These are phyloP conservation scores for Silene latifolia DNA, from an alignment of 148 eudicot genomes.

Conservation along the genomic window DNA sequence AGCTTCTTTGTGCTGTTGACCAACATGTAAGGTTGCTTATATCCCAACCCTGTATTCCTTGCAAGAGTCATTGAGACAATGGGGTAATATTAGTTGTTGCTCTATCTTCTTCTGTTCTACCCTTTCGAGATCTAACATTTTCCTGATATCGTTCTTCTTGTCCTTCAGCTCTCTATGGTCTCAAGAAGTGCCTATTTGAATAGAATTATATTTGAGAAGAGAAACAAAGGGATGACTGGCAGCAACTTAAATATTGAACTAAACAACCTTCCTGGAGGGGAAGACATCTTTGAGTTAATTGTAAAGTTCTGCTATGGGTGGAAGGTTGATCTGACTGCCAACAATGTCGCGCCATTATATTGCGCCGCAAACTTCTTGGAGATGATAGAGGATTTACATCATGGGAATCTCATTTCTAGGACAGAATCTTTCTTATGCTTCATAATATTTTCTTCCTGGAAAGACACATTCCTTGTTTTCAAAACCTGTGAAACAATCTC, in stretches of 20 bases:
- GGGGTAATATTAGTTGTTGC: too few relatives aligned
- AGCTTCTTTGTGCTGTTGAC: too few relatives aligned
- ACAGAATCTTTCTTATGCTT: conserved; percentile 40
- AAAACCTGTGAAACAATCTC: conserved; percentile 45
- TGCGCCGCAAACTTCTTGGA: conserved; percentile 48
- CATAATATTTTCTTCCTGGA: conserved; percentile 45
- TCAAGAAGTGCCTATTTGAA: conserved; percentile 47
- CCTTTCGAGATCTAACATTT: neutral
- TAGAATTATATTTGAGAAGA: conserved; percentile 32
- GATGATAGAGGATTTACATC: conserved; percentile 40
- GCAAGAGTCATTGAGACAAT: too few relatives aligned
- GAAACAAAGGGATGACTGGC: conserved; percentile 8
- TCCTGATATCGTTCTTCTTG: neutral
- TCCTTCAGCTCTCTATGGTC: conserved; percentile 37
- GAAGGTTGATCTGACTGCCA: conserved; percentile 36
- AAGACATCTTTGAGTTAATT: conserved; percentile 34
- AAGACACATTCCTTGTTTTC: conserved; percentile 40
- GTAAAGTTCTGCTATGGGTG: conserved; percentile 46
- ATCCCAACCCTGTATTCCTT: too few relatives aligned
- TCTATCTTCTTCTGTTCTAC: too few relatives aligned
- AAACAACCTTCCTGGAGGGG: conserved; percentile 43
- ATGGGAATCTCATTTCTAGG: conserved; percentile 36
- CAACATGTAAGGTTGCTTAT: too few relatives aligned
- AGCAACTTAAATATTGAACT: conserved; percentile 18
- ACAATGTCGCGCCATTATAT: conserved; percentile 33